phyloP scores from a whole-genome alignment of 2,329 filamentous ascomycete genomes.

The Metarhizium album region DNA sequence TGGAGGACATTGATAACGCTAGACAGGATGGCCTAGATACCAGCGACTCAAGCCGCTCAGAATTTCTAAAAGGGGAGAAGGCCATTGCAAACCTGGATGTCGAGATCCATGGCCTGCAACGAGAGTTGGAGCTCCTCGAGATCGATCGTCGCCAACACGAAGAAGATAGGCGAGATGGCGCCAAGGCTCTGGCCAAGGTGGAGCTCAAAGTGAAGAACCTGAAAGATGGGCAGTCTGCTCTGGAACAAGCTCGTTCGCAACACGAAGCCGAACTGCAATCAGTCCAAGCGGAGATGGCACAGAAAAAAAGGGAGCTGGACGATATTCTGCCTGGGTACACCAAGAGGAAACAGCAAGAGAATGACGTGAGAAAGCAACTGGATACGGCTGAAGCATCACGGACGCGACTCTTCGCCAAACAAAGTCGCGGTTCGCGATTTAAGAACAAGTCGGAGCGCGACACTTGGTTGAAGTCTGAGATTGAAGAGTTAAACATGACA shows the following conservation, averaged over 20 bases:
- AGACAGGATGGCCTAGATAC: conserved; percentile 75
- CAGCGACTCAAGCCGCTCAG: conserved; percentile 68
- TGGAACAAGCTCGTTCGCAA: conserved; percentile 60
- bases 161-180: conserved; percentile 74
- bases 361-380: conserved; percentile 57
- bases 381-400: conserved; percentile 65
- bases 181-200: conserved; percentile 69
- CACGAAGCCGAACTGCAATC: conserved; percentile 62
- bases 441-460: conserved; percentile 83
- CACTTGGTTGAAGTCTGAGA: conserved; percentile 67
- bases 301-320: conserved; percentile 66
- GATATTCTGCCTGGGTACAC: conserved; percentile 69
- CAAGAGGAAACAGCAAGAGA: conserved; percentile 61
- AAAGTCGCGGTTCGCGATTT: conserved; percentile 80
- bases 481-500: conserved; percentile 66
- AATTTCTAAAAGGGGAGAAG: conserved; percentile 69
- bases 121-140: conserved; percentile 73
- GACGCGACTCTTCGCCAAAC: conserved; percentile 79
- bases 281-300: conserved; percentile 62
- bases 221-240: conserved; percentile 68
- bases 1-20: conserved; percentile 74
- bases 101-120: conserved; percentile 68
- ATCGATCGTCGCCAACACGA: conserved; percentile 83
- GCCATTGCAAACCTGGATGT: conserved; percentile 66
- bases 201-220: conserved; percentile 78